Evolutionary conservation across 192 early-diverging fungal genomes (phyloP).

Genomic region (Backusella tarrabulga): DNA sequence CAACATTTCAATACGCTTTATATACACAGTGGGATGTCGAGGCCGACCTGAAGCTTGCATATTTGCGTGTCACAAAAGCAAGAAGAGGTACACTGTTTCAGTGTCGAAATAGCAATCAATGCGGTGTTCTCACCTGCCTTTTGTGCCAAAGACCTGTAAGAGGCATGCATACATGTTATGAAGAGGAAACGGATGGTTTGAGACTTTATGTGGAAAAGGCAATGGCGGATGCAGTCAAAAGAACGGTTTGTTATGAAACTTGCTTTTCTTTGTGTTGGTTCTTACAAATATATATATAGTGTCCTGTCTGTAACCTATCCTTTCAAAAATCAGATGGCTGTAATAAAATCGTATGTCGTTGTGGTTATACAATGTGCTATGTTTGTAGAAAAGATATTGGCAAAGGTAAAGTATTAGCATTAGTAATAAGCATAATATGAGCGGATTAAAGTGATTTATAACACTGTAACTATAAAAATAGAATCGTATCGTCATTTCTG

Average conservation of each 20-base stretch:
- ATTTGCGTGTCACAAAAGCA: conserved; percentile 22
- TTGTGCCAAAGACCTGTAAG: conserved; percentile 40
- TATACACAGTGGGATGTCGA: conserved; percentile 24
- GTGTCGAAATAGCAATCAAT: conserved; percentile 46
- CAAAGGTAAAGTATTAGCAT: conserved; percentile 12
- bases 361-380: conserved; percentile 66
- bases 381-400: conserved; percentile 59
- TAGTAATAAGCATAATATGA: not conserved
- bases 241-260: conserved; percentile 44
- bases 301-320: conserved; percentile 51
- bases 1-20: conserved; percentile 12
- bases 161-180: conserved; percentile 49
- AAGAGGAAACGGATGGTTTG: conserved; percentile 48
- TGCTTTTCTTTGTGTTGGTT: not conserved
- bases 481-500: conserved; percentile 62
- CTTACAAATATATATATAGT: conserved; percentile 37
- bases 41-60: conserved; percentile 21
- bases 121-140: conserved; percentile 44
- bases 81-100: conserved; percentile 42
- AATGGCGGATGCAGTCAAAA: conserved; percentile 59
- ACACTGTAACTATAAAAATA: not conserved
- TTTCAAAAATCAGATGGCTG: conserved; percentile 60
- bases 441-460: not conserved
- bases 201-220: conserved; percentile 59
- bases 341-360: conserved; percentile 63